Evolutionary conservation across 345 rosid species (phyloP).

Genomic region (Brassica rapa): DNA sequence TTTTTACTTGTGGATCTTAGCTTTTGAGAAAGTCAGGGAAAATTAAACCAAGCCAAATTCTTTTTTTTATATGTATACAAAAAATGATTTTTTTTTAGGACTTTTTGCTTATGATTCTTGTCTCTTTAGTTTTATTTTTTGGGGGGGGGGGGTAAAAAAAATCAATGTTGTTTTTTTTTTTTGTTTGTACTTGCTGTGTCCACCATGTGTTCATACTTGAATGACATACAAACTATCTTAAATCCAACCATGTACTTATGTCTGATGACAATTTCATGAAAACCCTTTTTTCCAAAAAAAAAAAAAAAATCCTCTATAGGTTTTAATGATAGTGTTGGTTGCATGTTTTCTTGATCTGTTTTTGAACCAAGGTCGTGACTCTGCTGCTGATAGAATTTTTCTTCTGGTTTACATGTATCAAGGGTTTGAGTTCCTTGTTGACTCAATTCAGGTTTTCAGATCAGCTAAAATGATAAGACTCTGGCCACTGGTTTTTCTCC

Average conservation of each 20-base stretch:
- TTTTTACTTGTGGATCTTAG: background rate
- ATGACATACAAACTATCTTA: background rate
- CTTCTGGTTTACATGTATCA: slow-evolving; percentile 7
- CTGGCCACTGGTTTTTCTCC: background rate
- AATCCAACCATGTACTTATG: background rate
- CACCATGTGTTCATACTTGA: slow-evolving; percentile 2
- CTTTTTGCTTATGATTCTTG: slow-evolving; percentile 13
- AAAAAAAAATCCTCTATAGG: background rate
- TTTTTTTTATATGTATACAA: background rate
- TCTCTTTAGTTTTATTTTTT: background rate
- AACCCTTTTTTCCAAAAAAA: background rate
- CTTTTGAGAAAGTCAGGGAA: slow-evolving; percentile 3
- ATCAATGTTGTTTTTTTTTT: background rate
- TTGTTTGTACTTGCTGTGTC: background rate
- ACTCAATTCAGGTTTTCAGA: slow-evolving; percentile 4
- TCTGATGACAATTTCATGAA: background rate
- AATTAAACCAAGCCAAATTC: background rate
- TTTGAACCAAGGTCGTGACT: background rate
- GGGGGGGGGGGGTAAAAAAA: background rate
- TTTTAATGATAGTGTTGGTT: background rate
- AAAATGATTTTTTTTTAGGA: background rate
- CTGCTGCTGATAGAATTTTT: background rate
- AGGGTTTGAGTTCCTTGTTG: background rate
- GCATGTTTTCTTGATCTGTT: slow-evolving; percentile 2
- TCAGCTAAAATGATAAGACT: background rate